Percentiles rank a stretch among this genome's conserved stretches.
These are phyloP conservation scores for Euphrasia confusa DNA, from an alignment of 257 asterid species.

Conservation along the genomic window DNA sequence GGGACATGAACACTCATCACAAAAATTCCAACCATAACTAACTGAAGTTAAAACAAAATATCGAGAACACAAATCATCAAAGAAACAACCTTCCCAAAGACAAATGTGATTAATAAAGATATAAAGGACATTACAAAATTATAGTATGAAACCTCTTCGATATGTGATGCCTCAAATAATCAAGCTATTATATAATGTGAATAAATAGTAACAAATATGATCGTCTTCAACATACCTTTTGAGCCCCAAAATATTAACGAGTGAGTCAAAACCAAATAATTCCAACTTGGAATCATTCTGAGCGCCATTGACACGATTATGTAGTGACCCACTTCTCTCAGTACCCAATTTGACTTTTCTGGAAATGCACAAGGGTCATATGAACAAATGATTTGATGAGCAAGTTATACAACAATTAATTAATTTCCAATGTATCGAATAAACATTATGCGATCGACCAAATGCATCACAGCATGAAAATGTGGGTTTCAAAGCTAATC, in stretches of 20 bases:
- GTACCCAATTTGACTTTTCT: slow-evolving; percentile 56
- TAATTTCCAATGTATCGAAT: slow-evolving; percentile 8
- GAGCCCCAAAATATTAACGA: slow-evolving; percentile 92
- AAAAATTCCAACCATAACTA: slow-evolving; percentile 18
- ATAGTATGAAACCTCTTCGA: neutral
- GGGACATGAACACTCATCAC: slow-evolving; percentile 36
- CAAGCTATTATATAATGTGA: slow-evolving; percentile 1
- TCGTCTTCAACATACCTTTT: slow-evolving; percentile 54
- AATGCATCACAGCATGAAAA: slow-evolving; percentile 6
- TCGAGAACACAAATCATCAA: slow-evolving; percentile 7
- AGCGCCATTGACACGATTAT: slow-evolving; percentile 51
- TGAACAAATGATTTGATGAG: slow-evolving; percentile 16
- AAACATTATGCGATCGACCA: slow-evolving; percentile 9
- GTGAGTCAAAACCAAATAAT: slow-evolving; percentile 95
- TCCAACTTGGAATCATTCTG: slow-evolving; percentile 82
- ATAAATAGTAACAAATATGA: neutral
- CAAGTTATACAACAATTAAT: slow-evolving; percentile 1
- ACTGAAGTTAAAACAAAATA: slow-evolving; percentile 5
- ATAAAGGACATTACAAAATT: slow-evolving; percentile 4
- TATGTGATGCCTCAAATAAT: slow-evolving; percentile 14
- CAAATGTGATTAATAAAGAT: neutral
- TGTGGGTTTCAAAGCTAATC: slow-evolving; percentile 2
- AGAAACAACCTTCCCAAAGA: slow-evolving; percentile 9
- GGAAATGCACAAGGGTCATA: slow-evolving; percentile 33
- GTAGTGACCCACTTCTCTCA: slow-evolving; percentile 43